Conservation (phyloP, 202 grass and related monocot species). For the Digitaria exilis region DNA sequence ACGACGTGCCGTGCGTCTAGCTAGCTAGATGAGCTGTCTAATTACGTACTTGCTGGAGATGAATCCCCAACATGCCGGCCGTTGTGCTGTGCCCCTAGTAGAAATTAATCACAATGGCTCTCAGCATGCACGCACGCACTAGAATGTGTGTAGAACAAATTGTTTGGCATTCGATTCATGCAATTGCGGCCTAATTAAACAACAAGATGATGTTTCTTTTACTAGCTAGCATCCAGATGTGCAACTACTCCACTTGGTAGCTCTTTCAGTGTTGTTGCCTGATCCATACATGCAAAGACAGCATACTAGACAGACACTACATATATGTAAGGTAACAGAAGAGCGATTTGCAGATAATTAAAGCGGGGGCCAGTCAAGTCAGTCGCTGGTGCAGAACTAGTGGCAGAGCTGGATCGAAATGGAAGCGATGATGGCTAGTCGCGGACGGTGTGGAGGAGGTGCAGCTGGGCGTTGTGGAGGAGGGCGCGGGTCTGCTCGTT, state of each 20-base stretch:
- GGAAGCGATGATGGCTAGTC: constrained; percentile 19
- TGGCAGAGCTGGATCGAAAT: no score
- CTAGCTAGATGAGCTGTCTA: no score
- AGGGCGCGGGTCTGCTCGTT: constrained; percentile 62
- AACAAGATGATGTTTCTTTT: neutral
- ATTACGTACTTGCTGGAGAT: no score
- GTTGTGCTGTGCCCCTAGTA: neutral
- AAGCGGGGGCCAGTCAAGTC: no score
- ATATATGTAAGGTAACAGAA: no score
- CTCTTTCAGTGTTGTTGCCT: constrained; percentile 1
- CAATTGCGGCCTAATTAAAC: neutral
- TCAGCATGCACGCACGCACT: neutral
- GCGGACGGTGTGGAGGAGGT: constrained; percentile 64
- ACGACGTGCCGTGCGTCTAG: constrained; percentile 63
- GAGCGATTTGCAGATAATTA: no score
- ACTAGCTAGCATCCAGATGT: neutral
- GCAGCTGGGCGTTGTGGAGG: constrained; percentile 79
- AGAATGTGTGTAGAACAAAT: neutral
- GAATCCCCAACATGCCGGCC: neutral
- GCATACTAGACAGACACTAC: neutral
- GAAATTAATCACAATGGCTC: neutral
- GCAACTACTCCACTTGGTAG: neutral
- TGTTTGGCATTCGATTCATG: neutral
- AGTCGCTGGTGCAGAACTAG: no score
- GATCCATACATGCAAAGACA: neutral